A percentile compares a stretch with the other conserved stretches of the same genome.
phyloP scores from a whole-genome alignment of 495 filamentous ascomycete genomes.

The Ramalina intermedia region DNA sequence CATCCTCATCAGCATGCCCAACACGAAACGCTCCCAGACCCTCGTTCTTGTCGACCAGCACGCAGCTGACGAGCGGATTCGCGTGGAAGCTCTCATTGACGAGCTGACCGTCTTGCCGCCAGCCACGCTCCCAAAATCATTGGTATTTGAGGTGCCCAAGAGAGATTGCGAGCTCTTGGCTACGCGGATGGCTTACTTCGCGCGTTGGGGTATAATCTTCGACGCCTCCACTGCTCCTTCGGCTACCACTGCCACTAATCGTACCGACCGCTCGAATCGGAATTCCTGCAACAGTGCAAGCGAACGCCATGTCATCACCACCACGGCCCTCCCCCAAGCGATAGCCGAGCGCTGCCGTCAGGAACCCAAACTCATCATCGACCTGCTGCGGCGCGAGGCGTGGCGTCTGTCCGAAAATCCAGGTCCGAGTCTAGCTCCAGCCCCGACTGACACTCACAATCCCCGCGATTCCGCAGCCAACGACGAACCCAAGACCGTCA shows the following conservation, averaged over 20 bases:
- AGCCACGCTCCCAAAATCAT: constrained; percentile 28
- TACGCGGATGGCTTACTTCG: constrained; percentile 40
- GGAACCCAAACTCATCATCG: constrained; percentile 52
- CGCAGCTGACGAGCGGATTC: constrained; percentile 79
- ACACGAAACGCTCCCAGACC: constrained; percentile 12
- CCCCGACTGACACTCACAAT: background rate
- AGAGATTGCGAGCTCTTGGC: constrained; percentile 44
- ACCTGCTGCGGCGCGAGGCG: constrained; percentile 59
- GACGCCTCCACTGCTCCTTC: constrained; percentile 14
- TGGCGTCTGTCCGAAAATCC: constrained; percentile 38
- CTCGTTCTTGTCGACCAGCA: constrained; percentile 86
- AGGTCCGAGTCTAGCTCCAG: background rate
- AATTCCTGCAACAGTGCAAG: background rate
- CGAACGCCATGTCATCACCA: constrained; percentile 21
- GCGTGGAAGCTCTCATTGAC: constrained; percentile 54
- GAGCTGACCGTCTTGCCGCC: constrained; percentile 28
- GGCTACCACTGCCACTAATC: background rate
- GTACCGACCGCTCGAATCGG: background rate
- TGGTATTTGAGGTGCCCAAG: constrained; percentile 45
- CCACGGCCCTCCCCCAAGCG: constrained; percentile 47
- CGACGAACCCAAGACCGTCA: background rate
- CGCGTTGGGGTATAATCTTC: constrained; percentile 60
- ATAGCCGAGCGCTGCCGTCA: constrained; percentile 64
- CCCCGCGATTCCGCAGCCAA: no score
- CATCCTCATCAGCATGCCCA: constrained; percentile 50